Evolutionary conservation across 139 green algal species (phyloP).

Genomic region (Chlamydomonas applanata): DNA sequence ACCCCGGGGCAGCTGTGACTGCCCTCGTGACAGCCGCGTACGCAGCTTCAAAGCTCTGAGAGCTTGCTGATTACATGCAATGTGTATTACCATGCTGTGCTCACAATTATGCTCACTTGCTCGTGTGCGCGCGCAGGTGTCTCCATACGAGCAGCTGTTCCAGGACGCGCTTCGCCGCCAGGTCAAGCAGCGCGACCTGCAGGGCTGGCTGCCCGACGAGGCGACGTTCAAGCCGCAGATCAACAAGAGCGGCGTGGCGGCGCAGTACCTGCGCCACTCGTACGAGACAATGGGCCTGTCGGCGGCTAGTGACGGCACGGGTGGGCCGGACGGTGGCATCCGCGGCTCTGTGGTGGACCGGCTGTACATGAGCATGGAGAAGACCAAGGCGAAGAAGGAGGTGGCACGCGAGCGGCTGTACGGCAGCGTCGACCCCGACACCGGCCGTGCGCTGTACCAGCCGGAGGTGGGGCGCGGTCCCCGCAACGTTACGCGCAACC

Average conservation of each 20-base stretch:
- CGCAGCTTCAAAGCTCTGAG: too few relatives aligned
- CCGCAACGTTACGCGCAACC: constrained; percentile 35
- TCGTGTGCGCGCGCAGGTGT: constrained; percentile 27
- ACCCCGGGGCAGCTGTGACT: too few relatives aligned
- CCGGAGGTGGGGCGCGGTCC: constrained; percentile 46
- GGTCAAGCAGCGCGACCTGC: constrained; percentile 41
- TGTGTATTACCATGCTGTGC: too few relatives aligned
- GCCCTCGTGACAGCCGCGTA: too few relatives aligned
- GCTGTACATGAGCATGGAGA: constrained; percentile 49
- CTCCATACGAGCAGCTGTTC: constrained; percentile 57
- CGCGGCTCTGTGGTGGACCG: constrained; percentile 36
- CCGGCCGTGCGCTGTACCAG: constrained; percentile 63
- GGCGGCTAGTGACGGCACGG: neutral
- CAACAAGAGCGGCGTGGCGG: constrained; percentile 23
- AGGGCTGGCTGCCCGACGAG: constrained; percentile 65
- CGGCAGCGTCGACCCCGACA: constrained; percentile 57
- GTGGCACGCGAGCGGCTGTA: constrained; percentile 36
- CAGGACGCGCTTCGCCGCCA: constrained; percentile 59
- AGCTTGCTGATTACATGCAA: too few relatives aligned
- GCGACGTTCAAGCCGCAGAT: constrained; percentile 74
- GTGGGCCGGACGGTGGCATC: neutral
- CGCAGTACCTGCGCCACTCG: constrained; percentile 35
- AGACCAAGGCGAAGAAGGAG: constrained; percentile 45
- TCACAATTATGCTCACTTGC: too few relatives aligned
- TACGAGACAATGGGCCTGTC: constrained; percentile 11